Conservation (phyloP, 2,329 filamentous ascomycete species). For the Decorospora gaudefroyi region DNA sequence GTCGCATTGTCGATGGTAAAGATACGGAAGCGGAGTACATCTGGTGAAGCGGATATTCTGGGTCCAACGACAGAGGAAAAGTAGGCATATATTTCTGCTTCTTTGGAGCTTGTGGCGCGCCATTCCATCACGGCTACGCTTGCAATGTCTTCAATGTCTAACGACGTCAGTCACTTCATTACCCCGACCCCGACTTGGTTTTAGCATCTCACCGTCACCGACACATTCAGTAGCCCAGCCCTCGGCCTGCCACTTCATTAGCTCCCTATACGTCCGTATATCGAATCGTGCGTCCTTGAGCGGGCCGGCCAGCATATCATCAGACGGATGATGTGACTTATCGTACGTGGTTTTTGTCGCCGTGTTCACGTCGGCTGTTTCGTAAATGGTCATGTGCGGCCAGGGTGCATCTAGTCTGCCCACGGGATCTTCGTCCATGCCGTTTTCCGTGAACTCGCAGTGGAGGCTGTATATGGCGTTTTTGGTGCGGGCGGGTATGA, state of each 20-base stretch:
- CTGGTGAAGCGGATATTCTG: conserved; percentile 13
- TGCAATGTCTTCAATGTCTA: conserved; percentile 19
- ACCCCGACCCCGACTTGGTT: conserved; percentile 1
- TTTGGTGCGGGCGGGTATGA: conserved; percentile 8
- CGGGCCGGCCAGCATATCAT: not conserved
- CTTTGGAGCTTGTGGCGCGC: conserved; percentile 8
- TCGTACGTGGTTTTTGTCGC: conserved; percentile 8
- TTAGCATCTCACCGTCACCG: conserved; percentile 9
- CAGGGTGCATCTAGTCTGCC: conserved; percentile 24
- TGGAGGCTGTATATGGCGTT: conserved; percentile 17
- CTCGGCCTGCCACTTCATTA: conserved; percentile 19
- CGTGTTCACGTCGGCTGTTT: conserved; percentile 5
- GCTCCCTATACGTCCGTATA: conserved; percentile 17
- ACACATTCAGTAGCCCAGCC: conserved; percentile 16
- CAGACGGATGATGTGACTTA: conserved; percentile 6
- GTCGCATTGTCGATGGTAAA: conserved; percentile 21
- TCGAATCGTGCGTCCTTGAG: conserved; percentile 19
- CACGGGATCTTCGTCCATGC: conserved; percentile 22
- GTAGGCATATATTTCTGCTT: conserved; percentile 18
- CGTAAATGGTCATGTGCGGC: conserved; percentile 18
- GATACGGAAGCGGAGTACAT: conserved; percentile 21
- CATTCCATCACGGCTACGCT: conserved; percentile 25
- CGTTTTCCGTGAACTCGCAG: conserved; percentile 19
- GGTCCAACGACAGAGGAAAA: conserved; percentile 15
- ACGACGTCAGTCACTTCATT: conserved; percentile 1